These are phyloP conservation scores for Aureobasidium subglaciale DNA, from an alignment of 2,329 filamentous ascomycete species.

Conservation along the genomic window DNA sequence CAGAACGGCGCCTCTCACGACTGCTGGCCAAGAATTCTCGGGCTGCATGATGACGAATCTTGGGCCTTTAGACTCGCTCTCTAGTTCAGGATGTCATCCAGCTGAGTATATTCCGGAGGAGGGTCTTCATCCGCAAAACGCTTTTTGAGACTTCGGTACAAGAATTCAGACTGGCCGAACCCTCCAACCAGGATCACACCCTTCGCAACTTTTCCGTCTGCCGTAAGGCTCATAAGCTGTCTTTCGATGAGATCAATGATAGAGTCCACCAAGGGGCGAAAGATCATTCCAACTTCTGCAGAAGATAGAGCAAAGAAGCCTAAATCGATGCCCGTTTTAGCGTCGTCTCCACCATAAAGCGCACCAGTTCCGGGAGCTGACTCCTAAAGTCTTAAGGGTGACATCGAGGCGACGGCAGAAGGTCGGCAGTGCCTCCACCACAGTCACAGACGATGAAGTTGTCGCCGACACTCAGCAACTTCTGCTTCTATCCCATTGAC, in stretches of 20 bases:
- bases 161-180: constrained; percentile 66
- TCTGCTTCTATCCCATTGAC: constrained; percentile 70
- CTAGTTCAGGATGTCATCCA: too few relatives aligned
- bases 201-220: constrained; percentile 35
- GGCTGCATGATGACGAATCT: constrained; percentile 66
- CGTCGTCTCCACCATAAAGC: constrained; percentile 70
- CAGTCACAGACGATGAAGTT: constrained; percentile 60
- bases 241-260: constrained; percentile 36
- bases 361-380: constrained; percentile 74
- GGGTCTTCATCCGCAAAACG: constrained; percentile 52
- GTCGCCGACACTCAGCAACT: constrained; percentile 48
- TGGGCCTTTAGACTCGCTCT: not conserved
- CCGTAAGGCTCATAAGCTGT: constrained; percentile 36
- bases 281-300: constrained; percentile 56
- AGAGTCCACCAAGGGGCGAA: constrained; percentile 57
- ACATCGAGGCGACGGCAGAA: constrained; percentile 73
- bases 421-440: constrained; percentile 57
- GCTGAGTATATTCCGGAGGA: constrained; percentile 31
- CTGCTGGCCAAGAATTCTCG: constrained; percentile 70
- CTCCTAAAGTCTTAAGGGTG: constrained; percentile 67
- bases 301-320: constrained; percentile 69
- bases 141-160: constrained; percentile 62
- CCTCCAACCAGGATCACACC: constrained; percentile 78
- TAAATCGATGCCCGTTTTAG: constrained; percentile 65
- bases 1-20: constrained; percentile 69